A percentile compares a stretch with the other conserved stretches of the same genome.
Evolutionary conservation across 2,329 filamentous ascomycete species (phyloP).

Genomic region (Pestalotiopsis sp.): DNA sequence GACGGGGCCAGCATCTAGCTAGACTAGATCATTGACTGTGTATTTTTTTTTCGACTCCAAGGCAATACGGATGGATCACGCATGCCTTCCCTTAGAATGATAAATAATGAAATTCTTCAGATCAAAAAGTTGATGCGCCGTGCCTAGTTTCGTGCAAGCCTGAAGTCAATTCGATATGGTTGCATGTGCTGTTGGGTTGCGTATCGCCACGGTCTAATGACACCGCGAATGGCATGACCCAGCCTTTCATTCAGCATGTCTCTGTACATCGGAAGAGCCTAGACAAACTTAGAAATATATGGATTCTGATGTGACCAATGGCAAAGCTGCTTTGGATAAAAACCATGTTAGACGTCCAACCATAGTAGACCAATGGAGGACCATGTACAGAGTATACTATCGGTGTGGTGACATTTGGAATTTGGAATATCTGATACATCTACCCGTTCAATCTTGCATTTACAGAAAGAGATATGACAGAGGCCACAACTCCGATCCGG

Average conservation of each 20-base stretch:
- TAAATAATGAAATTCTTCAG: background rate
- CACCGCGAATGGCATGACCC: too few species aligned
- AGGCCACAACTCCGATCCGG: too few species aligned
- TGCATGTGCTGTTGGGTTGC: background rate
- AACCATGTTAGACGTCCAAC: too few species aligned
- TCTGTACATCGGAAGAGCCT: too few species aligned
- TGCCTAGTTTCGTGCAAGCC: background rate
- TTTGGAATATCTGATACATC: background rate
- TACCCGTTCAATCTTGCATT: background rate
- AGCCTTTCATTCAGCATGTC: too few species aligned
- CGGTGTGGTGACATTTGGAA: too few species aligned
- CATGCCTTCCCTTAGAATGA: background rate
- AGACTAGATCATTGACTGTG: background rate
- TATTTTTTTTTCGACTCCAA: background rate
- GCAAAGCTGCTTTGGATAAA: too few species aligned
- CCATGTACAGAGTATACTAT: too few species aligned
- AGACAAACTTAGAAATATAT: too few species aligned
- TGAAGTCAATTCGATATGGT: background rate
- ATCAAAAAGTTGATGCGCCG: background rate
- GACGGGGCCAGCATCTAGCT: background rate
- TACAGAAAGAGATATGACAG: background rate
- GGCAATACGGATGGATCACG: background rate
- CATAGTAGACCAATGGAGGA: too few species aligned
- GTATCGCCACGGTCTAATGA: too few species aligned
- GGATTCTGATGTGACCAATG: too few species aligned